Conservation (phyloP, 805 yeast genomes). For the Kodamaea laetipori region DNA sequence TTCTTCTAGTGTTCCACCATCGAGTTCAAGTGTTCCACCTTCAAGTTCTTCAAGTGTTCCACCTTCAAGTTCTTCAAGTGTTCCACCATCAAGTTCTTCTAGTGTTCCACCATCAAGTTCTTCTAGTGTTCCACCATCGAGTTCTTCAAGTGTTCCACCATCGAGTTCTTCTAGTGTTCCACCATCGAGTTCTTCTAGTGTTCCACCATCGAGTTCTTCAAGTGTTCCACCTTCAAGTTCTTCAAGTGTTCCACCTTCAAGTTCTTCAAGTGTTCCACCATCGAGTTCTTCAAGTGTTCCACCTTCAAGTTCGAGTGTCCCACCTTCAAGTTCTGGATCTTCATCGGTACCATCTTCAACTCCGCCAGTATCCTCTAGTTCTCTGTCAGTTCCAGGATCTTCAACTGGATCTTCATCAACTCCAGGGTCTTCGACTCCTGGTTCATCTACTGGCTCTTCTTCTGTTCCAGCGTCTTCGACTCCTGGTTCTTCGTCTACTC, state of each 20-base stretch:
- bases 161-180: conserved; percentile 4
- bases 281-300: conserved; percentile 39
- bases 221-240: neutral
- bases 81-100: neutral
- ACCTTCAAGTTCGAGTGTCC: conserved; percentile 34
- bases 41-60: neutral
- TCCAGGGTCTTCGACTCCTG: conserved; percentile 5
- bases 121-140: neutral
- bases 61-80: conserved; percentile 9
- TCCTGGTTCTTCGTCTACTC: neutral
- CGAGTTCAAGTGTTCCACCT: neutral
- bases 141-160: conserved; percentile 6
- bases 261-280: conserved; percentile 20
- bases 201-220: too few species aligned
- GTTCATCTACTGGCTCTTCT: conserved; percentile 8
- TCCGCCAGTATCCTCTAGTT: conserved; percentile 20
- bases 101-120: conserved; percentile 1
- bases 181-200: neutral
- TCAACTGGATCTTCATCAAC: neutral
- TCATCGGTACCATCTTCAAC: neutral
- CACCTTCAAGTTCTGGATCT: conserved; percentile 12
- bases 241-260: neutral
- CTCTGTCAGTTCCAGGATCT: conserved; percentile 15
- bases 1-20: neutral
- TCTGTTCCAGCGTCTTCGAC: conserved; percentile 1